Evolutionary conservation across 2,329 filamentous ascomycete species (phyloP).

Genomic region (Aphanocladium album): DNA sequence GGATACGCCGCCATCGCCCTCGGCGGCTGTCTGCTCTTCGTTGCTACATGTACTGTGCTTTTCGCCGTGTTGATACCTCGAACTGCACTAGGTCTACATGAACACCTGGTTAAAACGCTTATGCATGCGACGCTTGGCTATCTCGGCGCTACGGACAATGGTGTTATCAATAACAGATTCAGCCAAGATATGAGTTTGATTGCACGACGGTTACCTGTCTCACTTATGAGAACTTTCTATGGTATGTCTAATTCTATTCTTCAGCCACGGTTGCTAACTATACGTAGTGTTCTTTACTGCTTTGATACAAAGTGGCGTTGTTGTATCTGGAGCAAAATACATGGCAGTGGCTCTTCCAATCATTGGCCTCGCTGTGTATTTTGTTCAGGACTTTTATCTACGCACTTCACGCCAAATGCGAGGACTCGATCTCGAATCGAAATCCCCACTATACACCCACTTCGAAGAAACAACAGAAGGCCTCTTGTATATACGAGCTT

Average conservation of each 20-base stretch:
- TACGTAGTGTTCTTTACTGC: background rate
- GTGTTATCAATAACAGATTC: conserved; percentile 13
- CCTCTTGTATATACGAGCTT: conserved; percentile 44
- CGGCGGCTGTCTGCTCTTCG: background rate
- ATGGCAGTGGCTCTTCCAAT: conserved; percentile 24
- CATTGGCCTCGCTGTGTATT: conserved; percentile 20
- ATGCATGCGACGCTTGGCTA: background rate
- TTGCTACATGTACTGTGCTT: background rate
- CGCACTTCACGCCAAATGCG: conserved; percentile 29
- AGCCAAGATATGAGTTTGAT: conserved; percentile 22
- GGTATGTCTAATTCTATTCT: background rate
- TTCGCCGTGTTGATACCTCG: background rate
- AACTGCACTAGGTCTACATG: background rate
- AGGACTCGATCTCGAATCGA: conserved; percentile 29
- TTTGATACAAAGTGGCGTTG: conserved; percentile 8
- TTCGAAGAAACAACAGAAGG: conserved; percentile 40
- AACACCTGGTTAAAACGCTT: background rate
- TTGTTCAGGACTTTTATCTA: conserved; percentile 28
- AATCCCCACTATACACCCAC: conserved; percentile 26
- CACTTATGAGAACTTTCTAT: conserved; percentile 8
- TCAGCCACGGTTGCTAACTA: background rate
- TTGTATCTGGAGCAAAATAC: conserved; percentile 22
- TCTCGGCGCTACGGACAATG: background rate
- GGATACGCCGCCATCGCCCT: background rate
- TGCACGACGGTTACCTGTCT: conserved; percentile 17